Evolutionary conservation across 768 basidiomycete genomes (phyloP), one percentile per base, ranked within the genome.

Genomic region (Tulasnella sp.): DNA sequence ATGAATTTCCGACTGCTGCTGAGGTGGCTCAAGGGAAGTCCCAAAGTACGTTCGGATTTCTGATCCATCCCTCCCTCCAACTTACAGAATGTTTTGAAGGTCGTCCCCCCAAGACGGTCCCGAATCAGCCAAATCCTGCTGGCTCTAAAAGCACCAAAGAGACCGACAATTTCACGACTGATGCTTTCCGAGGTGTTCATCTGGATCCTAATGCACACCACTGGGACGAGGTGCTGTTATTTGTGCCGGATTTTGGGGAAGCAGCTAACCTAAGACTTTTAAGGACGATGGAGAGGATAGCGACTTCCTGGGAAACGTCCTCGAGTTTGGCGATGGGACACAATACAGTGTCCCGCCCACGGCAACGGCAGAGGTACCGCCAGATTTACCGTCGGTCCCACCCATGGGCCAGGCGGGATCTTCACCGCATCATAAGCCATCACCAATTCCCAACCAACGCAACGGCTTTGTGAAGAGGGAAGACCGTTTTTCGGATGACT

Each of bases 241-340:
- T 54, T 45, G 58, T n/a, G n/a, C n/a, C n/a, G n/a, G n/a, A n/a
- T n/a, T n/a, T n/a, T n/a, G n/a, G n/a, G n/a, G n/a, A 56, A 25
- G 65, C 89, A 86, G 86, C 39, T 45, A n/a, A 6, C 35, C 32
- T 25, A 8, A 7, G 12, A 45, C 17, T 19, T 43, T 89, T 78
- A 84, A 85, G 69, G 89, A 91, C 69, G 72, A 72, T 45, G 72
- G 72, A 37, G 93, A 94, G 61, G 87, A 92, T 58, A 85, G 90
- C 66, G 86, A 91, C 64, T 93, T 91, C 65, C 71, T 93, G 25
- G 83, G 79, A 63, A 84, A 83, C 29, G 86, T 90, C 32, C 86
- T 99, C 64, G 93, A 99, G 67, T 99, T 99, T 66, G 93, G 81
- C 3, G 96, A 99, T 66, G 93, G 93, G 9, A 80, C 84, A 45